Percentiles rank a stretch among this genome's conserved stretches.
These are phyloP conservation scores for Amesomyces nigricolor DNA, from an alignment of 2,329 filamentous ascomycete genomes.

Conservation along the genomic window DNA sequence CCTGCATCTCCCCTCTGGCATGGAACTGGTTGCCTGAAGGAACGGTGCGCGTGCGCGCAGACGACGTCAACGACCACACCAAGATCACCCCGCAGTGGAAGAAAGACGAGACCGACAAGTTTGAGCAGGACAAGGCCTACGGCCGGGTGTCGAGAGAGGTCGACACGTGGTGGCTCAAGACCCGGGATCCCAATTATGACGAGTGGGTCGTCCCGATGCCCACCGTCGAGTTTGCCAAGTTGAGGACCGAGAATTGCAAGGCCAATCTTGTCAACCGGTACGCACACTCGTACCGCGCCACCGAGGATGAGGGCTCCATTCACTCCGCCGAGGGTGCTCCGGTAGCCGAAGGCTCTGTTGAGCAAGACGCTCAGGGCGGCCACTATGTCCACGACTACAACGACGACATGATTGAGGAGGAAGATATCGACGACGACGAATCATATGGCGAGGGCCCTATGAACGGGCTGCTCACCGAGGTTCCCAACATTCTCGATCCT, in stretches of 20 bases:
- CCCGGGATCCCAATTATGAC: constrained; percentile 55
- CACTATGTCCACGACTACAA: constrained; percentile 33
- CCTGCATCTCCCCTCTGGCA: constrained; percentile 46
- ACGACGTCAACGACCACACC: constrained; percentile 33
- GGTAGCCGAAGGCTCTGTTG: constrained; percentile 23
- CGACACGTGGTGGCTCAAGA: constrained; percentile 59
- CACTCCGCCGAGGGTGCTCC: constrained; percentile 34
- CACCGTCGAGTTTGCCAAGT: constrained; percentile 53
- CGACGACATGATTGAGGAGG: constrained; percentile 57
- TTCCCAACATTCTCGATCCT: constrained; percentile 88
- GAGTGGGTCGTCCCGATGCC: constrained; percentile 56
- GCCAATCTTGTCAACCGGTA: constrained; percentile 55
- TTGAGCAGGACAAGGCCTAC: constrained; percentile 53
- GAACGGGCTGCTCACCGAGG: constrained; percentile 82
- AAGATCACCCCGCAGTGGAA: constrained; percentile 46
- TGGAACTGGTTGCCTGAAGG: constrained; percentile 51
- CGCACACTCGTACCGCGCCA: constrained; percentile 40
- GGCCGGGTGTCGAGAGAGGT: constrained; percentile 59
- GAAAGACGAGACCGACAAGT: constrained; percentile 49
- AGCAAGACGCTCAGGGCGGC: constrained; percentile 21
- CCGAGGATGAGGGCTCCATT: constrained; percentile 35
- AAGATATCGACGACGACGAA: constrained; percentile 67
- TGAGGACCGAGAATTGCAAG: constrained; percentile 53
- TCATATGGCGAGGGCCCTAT: constrained; percentile 74
- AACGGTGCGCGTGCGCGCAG: constrained; percentile 31